phyloP scores from a whole-genome alignment of 805 yeast genomes.

The Hyphopichia homilentoma region DNA sequence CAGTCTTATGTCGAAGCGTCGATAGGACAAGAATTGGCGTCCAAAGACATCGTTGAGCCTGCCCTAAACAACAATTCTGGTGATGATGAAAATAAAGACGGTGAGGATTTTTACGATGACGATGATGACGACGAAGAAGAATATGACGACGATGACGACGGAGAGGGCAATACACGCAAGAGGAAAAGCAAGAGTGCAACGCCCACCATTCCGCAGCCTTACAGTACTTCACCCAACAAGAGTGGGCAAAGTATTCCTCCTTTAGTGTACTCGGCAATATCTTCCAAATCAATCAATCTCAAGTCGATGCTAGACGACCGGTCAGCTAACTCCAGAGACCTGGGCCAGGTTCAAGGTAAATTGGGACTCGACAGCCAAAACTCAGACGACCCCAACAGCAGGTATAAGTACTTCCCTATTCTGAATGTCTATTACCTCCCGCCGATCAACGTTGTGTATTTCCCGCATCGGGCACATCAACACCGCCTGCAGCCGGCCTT shows the following conservation, averaged over 20 bases:
- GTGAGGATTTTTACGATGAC: constrained; percentile 6
- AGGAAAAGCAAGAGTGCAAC: not conserved
- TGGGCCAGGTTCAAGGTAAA: not conserved
- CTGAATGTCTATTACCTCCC: constrained; percentile 49
- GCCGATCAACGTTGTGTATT: constrained; percentile 52
- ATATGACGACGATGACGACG: constrained; percentile 6
- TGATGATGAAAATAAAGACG: constrained; percentile 2
- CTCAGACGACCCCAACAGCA: constrained; percentile 6
- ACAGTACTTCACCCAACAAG: constrained; percentile 2
- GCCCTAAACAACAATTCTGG: not conserved
- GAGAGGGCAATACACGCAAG: constrained; percentile 3
- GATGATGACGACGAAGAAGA: constrained; percentile 10
- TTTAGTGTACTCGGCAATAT: constrained; percentile 5
- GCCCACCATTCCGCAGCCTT: constrained; percentile 4
- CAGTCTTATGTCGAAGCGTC: constrained; percentile 13
- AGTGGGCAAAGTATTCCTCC: constrained; percentile 5
- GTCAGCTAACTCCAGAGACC: not conserved
- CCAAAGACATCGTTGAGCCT: constrained; percentile 2
- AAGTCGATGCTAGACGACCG: constrained; percentile 4
- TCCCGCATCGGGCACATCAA: constrained; percentile 54
- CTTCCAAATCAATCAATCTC: constrained; percentile 4
- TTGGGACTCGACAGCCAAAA: constrained; percentile 1
- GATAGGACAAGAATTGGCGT: constrained; percentile 4
- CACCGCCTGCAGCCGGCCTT: constrained; percentile 6
- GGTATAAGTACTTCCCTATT: constrained; percentile 49